phyloP scores from a whole-genome alignment of 441 rosid genomes.

The Erodium texanum region DNA sequence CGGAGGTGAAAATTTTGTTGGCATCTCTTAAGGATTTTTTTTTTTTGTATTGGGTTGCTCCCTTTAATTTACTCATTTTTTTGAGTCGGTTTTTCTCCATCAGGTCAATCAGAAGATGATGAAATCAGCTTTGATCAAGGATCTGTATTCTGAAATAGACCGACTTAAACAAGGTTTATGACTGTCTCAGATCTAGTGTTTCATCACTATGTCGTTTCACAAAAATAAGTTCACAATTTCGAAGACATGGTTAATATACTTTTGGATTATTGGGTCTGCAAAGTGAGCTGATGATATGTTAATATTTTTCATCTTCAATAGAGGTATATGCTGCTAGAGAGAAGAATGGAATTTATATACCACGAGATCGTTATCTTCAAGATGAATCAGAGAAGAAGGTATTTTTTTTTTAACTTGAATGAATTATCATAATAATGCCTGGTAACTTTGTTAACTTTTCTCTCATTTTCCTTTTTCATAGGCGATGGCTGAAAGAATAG shows the following conservation, averaged over 20 bases:
- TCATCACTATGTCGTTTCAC: conserved; percentile 40
- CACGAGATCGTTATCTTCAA: conserved; percentile 78
- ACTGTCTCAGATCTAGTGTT: not conserved
- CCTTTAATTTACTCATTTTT: not conserved
- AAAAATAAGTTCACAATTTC: conserved; percentile 32
- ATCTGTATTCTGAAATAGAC: conserved; percentile 6
- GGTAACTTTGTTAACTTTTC: conserved; percentile 8
- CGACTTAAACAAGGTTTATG: conserved; percentile 3
- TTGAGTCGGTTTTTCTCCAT: not conserved
- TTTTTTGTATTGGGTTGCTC: too few relatives aligned
- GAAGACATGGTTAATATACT: conserved; percentile 37
- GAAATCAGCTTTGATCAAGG: conserved; percentile 30
- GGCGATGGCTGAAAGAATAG: conserved; percentile 98
- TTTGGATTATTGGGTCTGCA: not conserved
- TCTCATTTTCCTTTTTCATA: conserved; percentile 22
- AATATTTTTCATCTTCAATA: conserved; percentile 17
- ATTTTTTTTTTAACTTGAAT: not conserved
- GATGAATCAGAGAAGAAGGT: conserved; percentile 98
- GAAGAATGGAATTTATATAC: conserved; percentile 93
- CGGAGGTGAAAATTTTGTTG: conserved; percentile 50
- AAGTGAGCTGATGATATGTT: not conserved
- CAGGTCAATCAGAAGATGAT: conserved; percentile 97
- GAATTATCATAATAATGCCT: not conserved
- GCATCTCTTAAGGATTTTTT: too few relatives aligned
- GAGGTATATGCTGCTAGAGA: conserved; percentile 99